Percentiles rank a stretch among this genome's conserved stretches.
Conservation (phyloP, 306 rosid genomes). For the Cucurbita argyrosperma region DNA sequence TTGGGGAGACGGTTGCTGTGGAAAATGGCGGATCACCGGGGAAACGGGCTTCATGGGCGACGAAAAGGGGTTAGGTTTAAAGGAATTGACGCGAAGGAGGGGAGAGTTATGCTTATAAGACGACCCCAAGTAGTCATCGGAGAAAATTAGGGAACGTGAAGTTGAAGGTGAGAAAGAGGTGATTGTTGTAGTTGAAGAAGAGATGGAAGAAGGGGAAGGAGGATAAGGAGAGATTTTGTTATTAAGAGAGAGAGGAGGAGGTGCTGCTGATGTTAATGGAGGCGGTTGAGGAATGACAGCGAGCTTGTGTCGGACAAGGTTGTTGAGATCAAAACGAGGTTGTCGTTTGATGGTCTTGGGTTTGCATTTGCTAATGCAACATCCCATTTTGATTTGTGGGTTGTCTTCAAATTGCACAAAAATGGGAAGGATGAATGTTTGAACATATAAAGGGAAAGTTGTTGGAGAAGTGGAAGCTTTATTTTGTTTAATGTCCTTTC, state of each 20-base stretch:
- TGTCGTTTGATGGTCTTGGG: slow-evolving; percentile 18
- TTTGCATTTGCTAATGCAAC: slow-evolving; percentile 84
- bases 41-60: background rate
- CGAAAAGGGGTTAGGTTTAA: slow-evolving; percentile 23
- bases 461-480: too few species aligned
- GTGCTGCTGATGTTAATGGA: slow-evolving; percentile 5
- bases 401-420: too few species aligned
- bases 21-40: background rate
- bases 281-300: slow-evolving; percentile 31
- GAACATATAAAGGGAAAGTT: too few species aligned
- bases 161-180: slow-evolving; percentile 33
- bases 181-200: slow-evolving; percentile 27
- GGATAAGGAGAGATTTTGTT: slow-evolving; percentile 42
- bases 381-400: slow-evolving; percentile 38
- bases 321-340: background rate
- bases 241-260: slow-evolving; percentile 2
- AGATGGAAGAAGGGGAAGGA: slow-evolving; percentile 38
- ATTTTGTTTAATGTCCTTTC: too few species aligned
- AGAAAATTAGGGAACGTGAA: slow-evolving; percentile 35
- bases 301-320: slow-evolving; percentile 30
- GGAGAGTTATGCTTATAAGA: slow-evolving; percentile 65
- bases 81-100: slow-evolving; percentile 40
- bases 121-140: slow-evolving; percentile 53
- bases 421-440: too few species aligned
- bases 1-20: slow-evolving; percentile 5